Base-by-base conservation (phyloP, 192 early-diverging fungal species). In the Linnemannia elongata region DNA sequence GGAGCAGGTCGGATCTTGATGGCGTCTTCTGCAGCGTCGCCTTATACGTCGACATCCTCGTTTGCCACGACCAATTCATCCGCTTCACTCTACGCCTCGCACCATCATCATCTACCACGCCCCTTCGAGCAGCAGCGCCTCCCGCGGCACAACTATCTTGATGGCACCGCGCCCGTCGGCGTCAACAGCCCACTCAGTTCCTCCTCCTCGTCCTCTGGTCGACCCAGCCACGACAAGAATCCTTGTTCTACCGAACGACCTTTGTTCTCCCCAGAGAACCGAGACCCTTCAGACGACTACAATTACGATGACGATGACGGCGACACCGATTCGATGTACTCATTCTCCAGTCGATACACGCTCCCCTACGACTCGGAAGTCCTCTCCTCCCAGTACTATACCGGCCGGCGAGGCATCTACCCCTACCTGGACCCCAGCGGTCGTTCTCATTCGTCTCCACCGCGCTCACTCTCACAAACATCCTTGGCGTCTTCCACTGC, bases 311-410 rank as follows among this genome's bases (percentile, higher is more conserved):
- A 33, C 30, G 30, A 66, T 13, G 60, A 33, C 30, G 8, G 12
- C 12, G 60, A 66, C 30, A 33, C 76, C 20, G n/a, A 71, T 18
- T 80, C 78, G 3, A 74, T 72, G 27, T 81, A 55, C 38, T 81
- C 73, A 0, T 76, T 81, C 27, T 76, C 80, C 22, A 76, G 74
- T 71, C 74, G 80, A 27, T 81, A 81, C 27, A 76, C 74, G 0
- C 45, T 81, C n/a, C 74, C 80, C 0, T 75, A 76, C 27, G 68
- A 71, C 45, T 35, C 44, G 1, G 36, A 70, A 24, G 73, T 70
- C 22, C 74, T 66, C 8, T 68, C 38, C 60, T 49, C 72, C 24
- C 44, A 30, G 74, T 55, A 75, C 30, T 75, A 75, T 12, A 30
- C 52, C 13, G 74, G 49, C 13, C 74, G 74, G 0, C 24, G 49